Evolutionary conservation across 2,329 filamentous ascomycete genomes (phyloP).

Genomic region (Raffaelea ambrosiae): DNA sequence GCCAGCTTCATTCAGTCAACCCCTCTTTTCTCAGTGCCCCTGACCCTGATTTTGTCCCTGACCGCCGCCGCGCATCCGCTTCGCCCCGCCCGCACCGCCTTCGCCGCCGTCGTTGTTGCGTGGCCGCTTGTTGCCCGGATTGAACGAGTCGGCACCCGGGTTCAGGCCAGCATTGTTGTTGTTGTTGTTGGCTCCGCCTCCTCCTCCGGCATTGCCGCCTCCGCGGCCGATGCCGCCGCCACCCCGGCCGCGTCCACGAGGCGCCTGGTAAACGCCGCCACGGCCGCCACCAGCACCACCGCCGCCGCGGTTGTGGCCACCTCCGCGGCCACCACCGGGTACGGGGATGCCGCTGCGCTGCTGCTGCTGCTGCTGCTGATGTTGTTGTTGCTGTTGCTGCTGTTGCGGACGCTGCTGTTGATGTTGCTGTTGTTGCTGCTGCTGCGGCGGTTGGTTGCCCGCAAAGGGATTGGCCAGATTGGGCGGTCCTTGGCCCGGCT

Average conservation of each 20-base stretch:
- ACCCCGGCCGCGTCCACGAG: slow-evolving; percentile 17
- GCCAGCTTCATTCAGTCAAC: too few relatives aligned
- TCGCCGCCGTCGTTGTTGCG: slow-evolving; percentile 37
- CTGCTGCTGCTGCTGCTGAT: slow-evolving; percentile 8
- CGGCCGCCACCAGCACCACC: slow-evolving; percentile 12
- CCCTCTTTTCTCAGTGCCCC: too few relatives aligned
- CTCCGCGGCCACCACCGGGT: slow-evolving; percentile 14
- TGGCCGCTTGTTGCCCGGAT: slow-evolving; percentile 45
- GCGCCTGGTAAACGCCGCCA: slow-evolving; percentile 19
- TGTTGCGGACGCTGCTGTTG: neutral
- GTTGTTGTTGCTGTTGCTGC: slow-evolving; percentile 7
- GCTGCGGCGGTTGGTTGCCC: slow-evolving; percentile 6
- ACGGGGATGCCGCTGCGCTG: slow-evolving; percentile 14
- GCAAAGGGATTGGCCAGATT: slow-evolving; percentile 13
- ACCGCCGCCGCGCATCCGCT: slow-evolving; percentile 25
- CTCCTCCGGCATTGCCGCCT: slow-evolving; percentile 20
- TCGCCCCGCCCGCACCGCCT: slow-evolving; percentile 19
- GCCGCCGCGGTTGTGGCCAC: slow-evolving; percentile 8
- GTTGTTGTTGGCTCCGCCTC: slow-evolving; percentile 29
- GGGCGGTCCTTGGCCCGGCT: neutral
- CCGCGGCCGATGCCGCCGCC: slow-evolving; percentile 14
- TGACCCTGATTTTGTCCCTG: neutral
- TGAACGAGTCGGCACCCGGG: slow-evolving; percentile 42
- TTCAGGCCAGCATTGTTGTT: slow-evolving; percentile 38
- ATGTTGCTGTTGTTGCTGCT: neutral